A percentile compares a stretch with the other conserved stretches of the same genome.
These are phyloP conservation scores for Erucastrum elatum DNA, from an alignment of 345 rosid genomes.

Conservation along the genomic window DNA sequence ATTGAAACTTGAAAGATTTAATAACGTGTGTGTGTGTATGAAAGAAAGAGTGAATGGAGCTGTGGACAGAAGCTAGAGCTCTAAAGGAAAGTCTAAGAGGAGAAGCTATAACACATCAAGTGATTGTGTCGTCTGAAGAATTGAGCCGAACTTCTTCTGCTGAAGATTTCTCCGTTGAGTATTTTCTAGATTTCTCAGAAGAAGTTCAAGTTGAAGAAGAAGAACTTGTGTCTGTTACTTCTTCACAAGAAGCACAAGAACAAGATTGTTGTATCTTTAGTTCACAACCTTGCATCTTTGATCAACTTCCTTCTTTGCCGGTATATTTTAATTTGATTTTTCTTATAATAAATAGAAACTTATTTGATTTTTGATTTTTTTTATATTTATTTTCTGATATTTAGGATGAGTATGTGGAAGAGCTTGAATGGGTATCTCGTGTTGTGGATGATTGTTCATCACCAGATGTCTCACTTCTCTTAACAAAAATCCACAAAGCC, in stretches of 20 bases:
- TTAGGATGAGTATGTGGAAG: slow-evolving; percentile 88
- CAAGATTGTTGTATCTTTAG: slow-evolving; percentile 20
- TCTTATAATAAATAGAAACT: not conserved
- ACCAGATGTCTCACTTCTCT: slow-evolving; percentile 61
- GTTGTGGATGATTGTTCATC: slow-evolving; percentile 87
- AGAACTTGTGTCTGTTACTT: slow-evolving; percentile 47
- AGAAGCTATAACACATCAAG: slow-evolving; percentile 45
- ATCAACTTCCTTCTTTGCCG: slow-evolving; percentile 40
- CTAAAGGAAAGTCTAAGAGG: slow-evolving; percentile 56
- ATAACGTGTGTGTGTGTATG: slow-evolving; percentile 5
- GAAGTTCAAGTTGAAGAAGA: slow-evolving; percentile 42
- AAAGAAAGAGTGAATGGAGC: slow-evolving; percentile 42
- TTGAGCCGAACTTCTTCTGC: slow-evolving; percentile 28
- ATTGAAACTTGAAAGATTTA: slow-evolving; percentile 20
- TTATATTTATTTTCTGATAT: not conserved
- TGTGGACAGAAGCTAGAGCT: slow-evolving; percentile 65
- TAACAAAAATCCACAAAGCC: slow-evolving; percentile 48
- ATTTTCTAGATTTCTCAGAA: slow-evolving; percentile 64
- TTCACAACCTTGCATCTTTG: slow-evolving; percentile 36
- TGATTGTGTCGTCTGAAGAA: slow-evolving; percentile 42
- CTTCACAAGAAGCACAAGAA: slow-evolving; percentile 49
- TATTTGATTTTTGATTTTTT: not conserved
- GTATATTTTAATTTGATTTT: not conserved
- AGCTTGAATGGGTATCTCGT: slow-evolving; percentile 88
- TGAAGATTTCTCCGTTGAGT: slow-evolving; percentile 72